Conservation (phyloP, 768 basidiomycete genomes). For the Russula olivacea region DNA sequence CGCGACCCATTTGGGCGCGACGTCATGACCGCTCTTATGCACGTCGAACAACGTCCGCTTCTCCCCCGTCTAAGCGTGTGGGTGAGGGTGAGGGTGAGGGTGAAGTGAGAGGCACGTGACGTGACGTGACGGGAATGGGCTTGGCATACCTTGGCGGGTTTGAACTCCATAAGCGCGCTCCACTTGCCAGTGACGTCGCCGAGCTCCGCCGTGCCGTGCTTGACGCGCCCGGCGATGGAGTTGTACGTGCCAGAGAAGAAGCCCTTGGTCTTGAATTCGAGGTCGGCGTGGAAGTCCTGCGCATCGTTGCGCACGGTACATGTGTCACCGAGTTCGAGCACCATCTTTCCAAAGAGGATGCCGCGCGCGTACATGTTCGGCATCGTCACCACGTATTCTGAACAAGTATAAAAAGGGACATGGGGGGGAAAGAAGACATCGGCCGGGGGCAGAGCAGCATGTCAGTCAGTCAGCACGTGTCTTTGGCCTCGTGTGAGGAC, state of each 20-base stretch:
- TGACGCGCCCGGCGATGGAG: conserved; percentile 75
- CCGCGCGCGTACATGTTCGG: conserved; percentile 96
- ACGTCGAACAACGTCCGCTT: conserved; percentile 84
- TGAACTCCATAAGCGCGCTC: conserved; percentile 87
- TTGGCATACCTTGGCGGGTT: conserved; percentile 49
- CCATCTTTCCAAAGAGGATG: conserved; percentile 89
- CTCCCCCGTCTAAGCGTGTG: conserved; percentile 61
- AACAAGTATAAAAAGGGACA: not conserved
- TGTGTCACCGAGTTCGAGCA: conserved; percentile 89
- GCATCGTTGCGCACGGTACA: conserved; percentile 81
- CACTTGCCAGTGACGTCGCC: conserved; percentile 90
- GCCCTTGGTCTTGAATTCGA: conserved; percentile 99
- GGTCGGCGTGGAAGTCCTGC: conserved; percentile 64
- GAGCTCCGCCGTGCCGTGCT: conserved; percentile 53
- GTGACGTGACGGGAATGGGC: conserved; percentile 18
- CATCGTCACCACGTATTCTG: conserved; percentile 89
- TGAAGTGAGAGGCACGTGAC: not conserved
- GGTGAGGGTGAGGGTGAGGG: not conserved
- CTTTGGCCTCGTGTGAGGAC: not conserved
- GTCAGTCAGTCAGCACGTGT: not conserved
- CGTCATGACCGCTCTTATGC: conserved; percentile 59
- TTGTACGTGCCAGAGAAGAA: conserved; percentile 98
- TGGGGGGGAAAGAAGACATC: no score
- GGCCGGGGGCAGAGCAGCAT: not conserved
- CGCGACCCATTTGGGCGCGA: conserved; percentile 78